Evolutionary conservation across 2,329 filamentous ascomycete species (phyloP).

Genomic region (Xylariaceae sp.): DNA sequence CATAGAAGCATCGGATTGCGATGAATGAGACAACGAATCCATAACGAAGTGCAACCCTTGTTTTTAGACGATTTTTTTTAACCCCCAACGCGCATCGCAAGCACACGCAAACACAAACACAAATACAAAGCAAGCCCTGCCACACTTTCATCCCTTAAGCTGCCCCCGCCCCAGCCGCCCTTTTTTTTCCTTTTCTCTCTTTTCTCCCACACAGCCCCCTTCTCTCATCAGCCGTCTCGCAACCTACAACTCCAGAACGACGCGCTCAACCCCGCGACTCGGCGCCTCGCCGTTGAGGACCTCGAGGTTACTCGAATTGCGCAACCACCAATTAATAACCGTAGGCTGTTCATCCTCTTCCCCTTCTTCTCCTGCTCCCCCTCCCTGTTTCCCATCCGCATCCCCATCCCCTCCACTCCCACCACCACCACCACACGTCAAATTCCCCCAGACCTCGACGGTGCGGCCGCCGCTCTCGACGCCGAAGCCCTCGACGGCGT

Average conservation of each 20-base stretch:
- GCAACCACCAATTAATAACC: background rate
- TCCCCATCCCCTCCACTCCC: too few species aligned
- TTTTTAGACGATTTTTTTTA: background rate
- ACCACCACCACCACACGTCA: background rate
- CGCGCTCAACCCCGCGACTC: background rate
- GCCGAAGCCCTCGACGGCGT: background rate
- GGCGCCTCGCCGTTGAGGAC: background rate
- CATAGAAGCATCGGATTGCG: background rate
- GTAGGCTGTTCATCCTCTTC: too few species aligned
- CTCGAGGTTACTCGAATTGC: background rate
- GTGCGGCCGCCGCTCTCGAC: background rate
- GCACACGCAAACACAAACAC: too few species aligned
- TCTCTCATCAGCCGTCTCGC: background rate
- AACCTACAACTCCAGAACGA: background rate
- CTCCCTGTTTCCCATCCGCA: too few species aligned
- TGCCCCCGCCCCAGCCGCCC: too few species aligned
- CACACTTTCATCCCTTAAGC: too few species aligned
- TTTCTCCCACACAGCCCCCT: background rate
- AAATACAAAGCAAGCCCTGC: too few species aligned
- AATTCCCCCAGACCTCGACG: constrained; percentile 1
- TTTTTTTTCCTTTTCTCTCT: background rate
- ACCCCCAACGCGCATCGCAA: too few species aligned
- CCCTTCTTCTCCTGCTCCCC: too few species aligned
- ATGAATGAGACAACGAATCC: background rate
- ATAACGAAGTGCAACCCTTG: background rate